Percentiles rank a stretch among this genome's conserved stretches.
These are phyloP conservation scores for Acacia crassicarpa DNA, from an alignment of 306 rosid species.

Conservation along the genomic window DNA sequence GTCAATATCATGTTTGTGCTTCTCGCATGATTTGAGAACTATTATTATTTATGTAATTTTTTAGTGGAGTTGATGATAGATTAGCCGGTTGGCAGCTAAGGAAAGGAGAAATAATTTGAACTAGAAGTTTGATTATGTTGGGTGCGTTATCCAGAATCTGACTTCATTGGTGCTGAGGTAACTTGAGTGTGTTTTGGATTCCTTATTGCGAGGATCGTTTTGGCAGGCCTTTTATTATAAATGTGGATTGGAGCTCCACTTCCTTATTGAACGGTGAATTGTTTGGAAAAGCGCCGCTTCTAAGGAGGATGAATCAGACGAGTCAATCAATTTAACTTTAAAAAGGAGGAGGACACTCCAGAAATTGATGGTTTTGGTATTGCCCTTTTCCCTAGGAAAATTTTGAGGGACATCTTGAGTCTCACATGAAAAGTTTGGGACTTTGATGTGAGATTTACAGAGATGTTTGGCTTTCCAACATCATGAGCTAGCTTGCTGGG, in stretches of 20 bases:
- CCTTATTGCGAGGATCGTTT: background rate
- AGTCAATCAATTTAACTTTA: background rate
- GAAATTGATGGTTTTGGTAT: background rate
- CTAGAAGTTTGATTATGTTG: background rate
- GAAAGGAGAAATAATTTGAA: background rate
- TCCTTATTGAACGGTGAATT: background rate
- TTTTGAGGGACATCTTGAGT: background rate
- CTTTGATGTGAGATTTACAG: background rate
- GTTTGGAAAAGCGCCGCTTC: background rate
- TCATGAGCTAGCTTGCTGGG: background rate
- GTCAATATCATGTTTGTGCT: background rate
- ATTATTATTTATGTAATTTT: background rate
- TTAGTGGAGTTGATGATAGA: slow-evolving; percentile 5
- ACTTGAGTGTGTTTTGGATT: background rate
- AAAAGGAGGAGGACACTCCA: background rate
- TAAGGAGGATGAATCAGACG: background rate
- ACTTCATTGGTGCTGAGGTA: background rate
- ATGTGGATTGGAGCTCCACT: background rate
- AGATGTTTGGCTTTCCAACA: background rate
- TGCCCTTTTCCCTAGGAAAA: background rate
- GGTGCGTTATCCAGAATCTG: background rate
- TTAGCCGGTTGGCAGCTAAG: background rate
- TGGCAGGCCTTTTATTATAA: background rate
- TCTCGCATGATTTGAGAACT: slow-evolving; percentile 2
- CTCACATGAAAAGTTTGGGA: background rate